Conservation (phyloP, 208 protist species). For the Trichomonas tenax region DNA sequence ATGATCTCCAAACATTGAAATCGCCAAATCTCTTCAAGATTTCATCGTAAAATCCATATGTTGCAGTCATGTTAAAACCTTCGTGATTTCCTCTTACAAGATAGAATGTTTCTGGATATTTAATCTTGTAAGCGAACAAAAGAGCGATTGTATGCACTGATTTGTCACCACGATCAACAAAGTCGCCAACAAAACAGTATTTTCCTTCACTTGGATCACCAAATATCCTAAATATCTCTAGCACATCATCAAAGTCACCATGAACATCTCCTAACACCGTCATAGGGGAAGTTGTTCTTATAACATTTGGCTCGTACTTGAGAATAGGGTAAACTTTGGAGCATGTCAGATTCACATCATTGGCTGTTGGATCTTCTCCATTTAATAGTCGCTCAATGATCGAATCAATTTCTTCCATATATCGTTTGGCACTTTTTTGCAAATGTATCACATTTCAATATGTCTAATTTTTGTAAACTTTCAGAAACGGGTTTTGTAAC, state of each 20-base stretch:
- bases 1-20: constrained; percentile 61
- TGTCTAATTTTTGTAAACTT: no score
- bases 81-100: constrained; percentile 95
- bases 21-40: constrained; percentile 76
- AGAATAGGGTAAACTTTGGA: neutral
- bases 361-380: neutral
- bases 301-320: neutral
- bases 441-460: no score
- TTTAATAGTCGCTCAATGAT: neutral
- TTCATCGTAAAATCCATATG: constrained; percentile 80
- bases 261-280: neutral
- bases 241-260: neutral
- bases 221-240: neutral
- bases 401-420: neutral
- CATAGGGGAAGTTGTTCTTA: neutral
- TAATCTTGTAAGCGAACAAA: neutral
- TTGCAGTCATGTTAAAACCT: constrained; percentile 77
- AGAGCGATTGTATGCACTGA: neutral
- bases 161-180: constrained; percentile 17
- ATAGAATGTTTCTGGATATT: constrained; percentile 67
- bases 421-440: no score
- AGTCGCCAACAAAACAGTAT: constrained; percentile 5
- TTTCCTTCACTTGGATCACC: neutral
- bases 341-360: neutral
- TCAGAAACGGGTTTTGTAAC: no score